These are phyloP conservation scores for Dryas octopetala DNA, from an alignment of 306 rosid genomes.

Conservation along the genomic window DNA sequence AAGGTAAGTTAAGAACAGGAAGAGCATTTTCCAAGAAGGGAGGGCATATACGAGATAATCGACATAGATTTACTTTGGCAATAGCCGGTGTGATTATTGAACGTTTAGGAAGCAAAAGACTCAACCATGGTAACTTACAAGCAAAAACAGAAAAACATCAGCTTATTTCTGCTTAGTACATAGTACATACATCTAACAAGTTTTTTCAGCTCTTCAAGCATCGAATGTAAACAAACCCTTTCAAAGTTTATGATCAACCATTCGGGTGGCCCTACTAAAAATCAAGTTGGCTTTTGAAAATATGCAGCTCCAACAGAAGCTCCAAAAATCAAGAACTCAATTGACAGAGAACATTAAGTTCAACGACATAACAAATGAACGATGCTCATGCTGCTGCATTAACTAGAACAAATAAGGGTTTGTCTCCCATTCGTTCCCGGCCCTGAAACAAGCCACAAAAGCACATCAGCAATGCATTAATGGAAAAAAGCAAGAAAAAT, in stretches of 20 bases:
- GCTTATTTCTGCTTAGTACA: constrained; percentile 1
- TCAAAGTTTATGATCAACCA: constrained; percentile 21
- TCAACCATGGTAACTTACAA: neutral
- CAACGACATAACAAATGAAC: constrained; percentile 10
- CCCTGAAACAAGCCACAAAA: constrained; percentile 62
- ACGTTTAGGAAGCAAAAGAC: too few relatives aligned
- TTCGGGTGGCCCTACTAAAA: constrained; percentile 20
- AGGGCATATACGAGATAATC: neutral
- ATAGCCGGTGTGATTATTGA: neutral
- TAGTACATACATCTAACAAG: constrained; percentile 5
- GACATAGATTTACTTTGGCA: neutral
- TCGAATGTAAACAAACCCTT: constrained; percentile 26
- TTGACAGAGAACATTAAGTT: constrained; percentile 17
- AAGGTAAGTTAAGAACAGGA: neutral
- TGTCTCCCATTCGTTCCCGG: constrained; percentile 65
- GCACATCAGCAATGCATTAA: constrained; percentile 11
- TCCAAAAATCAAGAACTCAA: constrained; percentile 30
- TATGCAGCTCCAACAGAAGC: constrained; percentile 30
- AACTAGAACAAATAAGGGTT: constrained; percentile 71
- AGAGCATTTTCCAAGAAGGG: neutral
- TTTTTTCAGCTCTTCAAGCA: constrained; percentile 20
- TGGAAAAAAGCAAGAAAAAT: neutral
- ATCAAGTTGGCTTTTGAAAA: constrained; percentile 17
- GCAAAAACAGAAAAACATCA: neutral
- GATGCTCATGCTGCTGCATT: constrained; percentile 47